These are phyloP conservation scores for Diaporthe sp. DNA, from an alignment of 2,329 filamentous ascomycete genomes.

Conservation along the genomic window DNA sequence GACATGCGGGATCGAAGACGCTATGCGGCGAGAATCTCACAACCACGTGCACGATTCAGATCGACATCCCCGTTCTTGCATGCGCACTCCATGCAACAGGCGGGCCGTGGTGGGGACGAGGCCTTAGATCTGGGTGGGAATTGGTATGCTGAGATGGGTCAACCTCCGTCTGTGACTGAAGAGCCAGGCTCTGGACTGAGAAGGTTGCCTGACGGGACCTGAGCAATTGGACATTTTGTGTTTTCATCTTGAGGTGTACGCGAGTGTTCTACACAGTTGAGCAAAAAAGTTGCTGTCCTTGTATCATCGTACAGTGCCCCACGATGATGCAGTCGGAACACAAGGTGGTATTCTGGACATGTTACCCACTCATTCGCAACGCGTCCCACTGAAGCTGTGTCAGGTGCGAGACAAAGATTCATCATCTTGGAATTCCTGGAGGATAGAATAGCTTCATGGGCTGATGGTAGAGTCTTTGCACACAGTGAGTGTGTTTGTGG, in stretches of 20 bases:
- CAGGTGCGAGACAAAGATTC: constrained; percentile 17
- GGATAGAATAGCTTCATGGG: background rate
- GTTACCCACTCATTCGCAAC: constrained; percentile 17
- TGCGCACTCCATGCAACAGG: constrained; percentile 28
- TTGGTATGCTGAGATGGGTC: background rate
- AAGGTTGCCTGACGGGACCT: too few species aligned
- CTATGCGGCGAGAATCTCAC: constrained; percentile 23
- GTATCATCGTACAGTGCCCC: background rate
- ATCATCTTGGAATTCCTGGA: background rate
- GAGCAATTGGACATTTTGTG: background rate
- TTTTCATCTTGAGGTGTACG: too few species aligned
- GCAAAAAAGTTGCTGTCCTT: background rate
- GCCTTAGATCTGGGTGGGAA: background rate
- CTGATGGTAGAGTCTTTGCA: constrained; percentile 7
- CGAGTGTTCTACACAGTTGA: background rate
- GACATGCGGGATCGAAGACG: constrained; percentile 19
- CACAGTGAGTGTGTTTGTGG: background rate
- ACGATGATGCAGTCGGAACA: constrained; percentile 2
- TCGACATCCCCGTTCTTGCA: constrained; percentile 25
- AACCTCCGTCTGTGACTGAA: background rate
- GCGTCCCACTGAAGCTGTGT: constrained; percentile 21
- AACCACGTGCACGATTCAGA: constrained; percentile 34
- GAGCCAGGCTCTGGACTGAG: background rate
- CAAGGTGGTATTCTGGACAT: constrained; percentile 16
- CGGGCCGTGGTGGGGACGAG: constrained; percentile 29